Evolutionary conservation across 2,329 filamentous ascomycete genomes (phyloP).

Genomic region (Epichloe sibirici): DNA sequence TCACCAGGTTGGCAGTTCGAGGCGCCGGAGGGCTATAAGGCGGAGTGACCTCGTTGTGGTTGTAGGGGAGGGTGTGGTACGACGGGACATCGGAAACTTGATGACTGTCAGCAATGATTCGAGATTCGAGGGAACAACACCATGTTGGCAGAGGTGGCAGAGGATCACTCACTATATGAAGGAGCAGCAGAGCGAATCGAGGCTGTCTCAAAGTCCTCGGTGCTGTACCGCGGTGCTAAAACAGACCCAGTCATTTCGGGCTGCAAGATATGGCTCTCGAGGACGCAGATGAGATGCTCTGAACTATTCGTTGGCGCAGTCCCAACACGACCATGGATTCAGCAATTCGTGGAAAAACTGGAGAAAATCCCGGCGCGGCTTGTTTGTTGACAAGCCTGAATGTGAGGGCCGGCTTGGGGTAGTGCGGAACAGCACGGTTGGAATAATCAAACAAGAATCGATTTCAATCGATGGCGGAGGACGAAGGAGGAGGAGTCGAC

Average conservation of each 20-base stretch:
- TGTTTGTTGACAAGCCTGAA: not conserved
- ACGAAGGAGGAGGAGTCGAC: not conserved
- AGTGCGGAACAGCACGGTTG: not conserved
- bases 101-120: not conserved
- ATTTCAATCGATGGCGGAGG: not conserved
- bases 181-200: constrained; percentile 57
- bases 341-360: not conserved
- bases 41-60: constrained; percentile 32
- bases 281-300: not conserved
- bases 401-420: not conserved
- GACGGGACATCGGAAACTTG: constrained; percentile 52
- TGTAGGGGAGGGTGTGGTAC: constrained; percentile 44
- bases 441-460: not conserved
- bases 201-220: constrained; percentile 52
- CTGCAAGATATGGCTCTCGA: not conserved
- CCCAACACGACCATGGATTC: not conserved
- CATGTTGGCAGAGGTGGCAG: not conserved
- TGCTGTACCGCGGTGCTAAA: constrained; percentile 22
- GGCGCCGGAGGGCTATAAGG: constrained; percentile 31
- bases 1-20: constrained; percentile 1
- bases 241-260: constrained; percentile 20
- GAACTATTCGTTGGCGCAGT: not conserved
- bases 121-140: not conserved
- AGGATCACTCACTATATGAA: constrained; percentile 44
- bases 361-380: not conserved